Percentiles rank a stretch among this genome's conserved stretches.
Evolutionary conservation across 1,139 yeast genomes (phyloP).

Genomic region (Candida sp.): DNA sequence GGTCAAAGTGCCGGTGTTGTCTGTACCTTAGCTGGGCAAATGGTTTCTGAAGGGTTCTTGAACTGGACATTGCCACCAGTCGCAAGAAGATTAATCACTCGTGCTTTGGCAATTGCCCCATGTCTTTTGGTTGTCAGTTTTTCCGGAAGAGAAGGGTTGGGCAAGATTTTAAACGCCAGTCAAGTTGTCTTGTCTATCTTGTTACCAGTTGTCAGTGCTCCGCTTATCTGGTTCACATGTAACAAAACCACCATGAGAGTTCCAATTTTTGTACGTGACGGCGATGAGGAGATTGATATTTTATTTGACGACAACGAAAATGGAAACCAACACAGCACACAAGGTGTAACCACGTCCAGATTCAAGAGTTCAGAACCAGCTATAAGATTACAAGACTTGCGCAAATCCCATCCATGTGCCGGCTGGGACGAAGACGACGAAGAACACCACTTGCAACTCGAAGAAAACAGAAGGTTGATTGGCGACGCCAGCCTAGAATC

Average conservation of each 20-base stretch:
- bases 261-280: conserved; percentile 39
- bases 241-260: conserved; percentile 81
- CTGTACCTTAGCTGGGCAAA: conserved; percentile 97
- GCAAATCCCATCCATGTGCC: conserved; percentile 50
- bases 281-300: conserved; percentile 29
- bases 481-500: conserved; percentile 4
- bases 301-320: conserved; percentile 22
- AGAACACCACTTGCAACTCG: conserved; percentile 13
- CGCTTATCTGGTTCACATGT: conserved; percentile 84
- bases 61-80: conserved; percentile 89
- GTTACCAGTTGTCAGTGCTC: conserved; percentile 90
- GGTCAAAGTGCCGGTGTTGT: conserved; percentile 99
- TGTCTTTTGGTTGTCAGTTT: conserved; percentile 79
- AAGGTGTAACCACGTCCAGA: conserved; percentile 14
- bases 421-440: conserved; percentile 48
- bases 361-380: conserved; percentile 45
- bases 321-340: not conserved
- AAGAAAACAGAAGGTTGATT: conserved; percentile 19
- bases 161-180: conserved; percentile 78
- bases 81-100: conserved; percentile 79
- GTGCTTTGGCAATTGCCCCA: conserved; percentile 87
- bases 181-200: conserved; percentile 88
- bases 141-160: conserved; percentile 87
- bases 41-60: conserved; percentile 94
- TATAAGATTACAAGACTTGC: conserved; percentile 43